A percentile compares a stretch with the other conserved stretches of the same genome.
Evolutionary conservation across 202 grass and related monocot genomes (phyloP).

Genomic region (Musa balbisiana): DNA sequence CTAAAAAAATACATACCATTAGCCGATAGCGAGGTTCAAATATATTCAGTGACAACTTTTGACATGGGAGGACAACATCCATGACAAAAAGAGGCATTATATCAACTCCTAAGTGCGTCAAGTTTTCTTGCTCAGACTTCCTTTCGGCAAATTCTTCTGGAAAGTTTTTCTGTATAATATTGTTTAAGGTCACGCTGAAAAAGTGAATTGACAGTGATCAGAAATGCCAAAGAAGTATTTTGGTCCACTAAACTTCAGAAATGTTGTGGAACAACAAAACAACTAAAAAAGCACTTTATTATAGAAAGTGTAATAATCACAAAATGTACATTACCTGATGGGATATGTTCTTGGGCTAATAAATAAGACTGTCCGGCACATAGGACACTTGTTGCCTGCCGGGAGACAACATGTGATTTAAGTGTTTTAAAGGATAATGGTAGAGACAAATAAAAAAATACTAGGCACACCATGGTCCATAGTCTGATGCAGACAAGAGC

Average conservation of each 20-base stretch:
- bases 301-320: neutral
- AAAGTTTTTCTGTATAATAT: constrained; percentile 92
- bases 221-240: neutral
- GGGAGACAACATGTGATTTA: constrained; percentile 27
- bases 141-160: constrained; percentile 89
- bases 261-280: neutral
- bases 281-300: neutral
- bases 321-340: constrained; percentile 50
- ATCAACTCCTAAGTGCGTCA: constrained; percentile 75
- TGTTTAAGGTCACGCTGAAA: constrained; percentile 84
- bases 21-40: constrained; percentile 99
- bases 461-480: constrained; percentile 84
- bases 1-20: constrained; percentile 50
- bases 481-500: constrained; percentile 82
- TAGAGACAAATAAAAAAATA: constrained; percentile 29
- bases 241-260: neutral
- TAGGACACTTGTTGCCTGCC: constrained; percentile 88
- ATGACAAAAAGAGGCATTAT: constrained; percentile 99
- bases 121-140: constrained; percentile 74
- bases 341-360: constrained; percentile 89
- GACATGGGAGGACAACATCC: constrained; percentile 92
- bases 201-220: constrained; percentile 33
- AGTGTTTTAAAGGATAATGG: constrained; percentile 18
- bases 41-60: constrained; percentile 97
- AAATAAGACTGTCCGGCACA: constrained; percentile 92